A percentile compares a stretch with the other conserved stretches of the same genome.
phyloP scores from a whole-genome alignment of 2,329 filamentous ascomycete species.

The Fusarium coicis region DNA sequence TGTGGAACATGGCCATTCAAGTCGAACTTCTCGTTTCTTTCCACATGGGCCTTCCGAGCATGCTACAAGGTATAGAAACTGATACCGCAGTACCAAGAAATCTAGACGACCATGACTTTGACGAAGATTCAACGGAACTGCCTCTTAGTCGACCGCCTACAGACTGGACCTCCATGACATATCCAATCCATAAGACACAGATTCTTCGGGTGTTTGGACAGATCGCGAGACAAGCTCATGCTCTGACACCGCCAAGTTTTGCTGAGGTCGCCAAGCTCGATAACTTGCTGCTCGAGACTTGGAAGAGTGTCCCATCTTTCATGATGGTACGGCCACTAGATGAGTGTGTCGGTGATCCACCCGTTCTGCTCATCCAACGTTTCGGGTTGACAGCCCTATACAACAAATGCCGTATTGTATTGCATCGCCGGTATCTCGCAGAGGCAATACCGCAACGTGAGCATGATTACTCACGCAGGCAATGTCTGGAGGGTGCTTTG shows the following conservation, averaged over 20 bases:
- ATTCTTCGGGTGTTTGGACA: constrained; percentile 61
- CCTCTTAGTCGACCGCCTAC: constrained; percentile 66
- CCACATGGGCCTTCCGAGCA: constrained; percentile 74
- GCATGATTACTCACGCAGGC: constrained; percentile 63
- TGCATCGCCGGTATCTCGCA: constrained; percentile 64
- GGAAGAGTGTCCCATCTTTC: constrained; percentile 58
- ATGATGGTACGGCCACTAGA: constrained; percentile 61
- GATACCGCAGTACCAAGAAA: constrained; percentile 72
- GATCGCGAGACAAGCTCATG: constrained; percentile 62
- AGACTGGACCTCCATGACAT: constrained; percentile 69
- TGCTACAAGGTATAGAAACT: constrained; percentile 71
- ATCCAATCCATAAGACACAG: constrained; percentile 62
- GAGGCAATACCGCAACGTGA: constrained; percentile 55
- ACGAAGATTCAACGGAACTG: constrained; percentile 63
- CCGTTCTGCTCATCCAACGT: constrained; percentile 60
- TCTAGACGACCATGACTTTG: constrained; percentile 73
- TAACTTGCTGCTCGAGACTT: constrained; percentile 56
- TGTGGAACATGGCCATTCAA: constrained; percentile 66
- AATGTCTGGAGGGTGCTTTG: constrained; percentile 62
- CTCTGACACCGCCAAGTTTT: constrained; percentile 59
- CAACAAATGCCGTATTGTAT: constrained; percentile 65
- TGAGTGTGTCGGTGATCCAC: constrained; percentile 60
- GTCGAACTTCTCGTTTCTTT: constrained; percentile 74
- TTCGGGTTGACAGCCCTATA: constrained; percentile 64
- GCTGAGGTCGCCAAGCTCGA: constrained; percentile 62